A percentile compares a stretch with the other conserved stretches of the same genome.
phyloP scores from a whole-genome alignment of 495 filamentous ascomycete genomes.

The Aspergillus asperescens region DNA sequence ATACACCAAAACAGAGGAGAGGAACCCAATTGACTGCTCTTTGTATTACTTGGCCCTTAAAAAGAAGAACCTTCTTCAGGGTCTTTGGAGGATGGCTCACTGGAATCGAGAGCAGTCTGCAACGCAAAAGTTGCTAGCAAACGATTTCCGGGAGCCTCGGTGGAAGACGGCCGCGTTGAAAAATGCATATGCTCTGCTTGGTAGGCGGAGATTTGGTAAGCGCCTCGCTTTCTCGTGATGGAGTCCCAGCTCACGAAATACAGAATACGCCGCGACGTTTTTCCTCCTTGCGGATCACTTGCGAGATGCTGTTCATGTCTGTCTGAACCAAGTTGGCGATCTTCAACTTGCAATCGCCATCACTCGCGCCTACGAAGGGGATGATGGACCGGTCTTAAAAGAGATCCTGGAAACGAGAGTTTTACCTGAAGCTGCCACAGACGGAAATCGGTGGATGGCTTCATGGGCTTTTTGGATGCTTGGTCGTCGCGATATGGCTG shows the following conservation, averaged over 20 bases:
- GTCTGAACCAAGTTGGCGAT: conserved; percentile 78
- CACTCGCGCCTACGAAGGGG: conserved; percentile 82
- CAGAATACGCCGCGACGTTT: conserved; percentile 92
- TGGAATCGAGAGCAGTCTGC: conserved; percentile 82
- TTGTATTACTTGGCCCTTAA: conserved; percentile 84
- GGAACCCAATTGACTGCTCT: conserved; percentile 91
- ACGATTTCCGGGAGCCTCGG: conserved; percentile 78
- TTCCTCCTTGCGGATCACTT: conserved; percentile 87
- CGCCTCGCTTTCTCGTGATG: neutral
- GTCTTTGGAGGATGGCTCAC: conserved; percentile 90
- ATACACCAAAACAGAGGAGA: conserved; percentile 81
- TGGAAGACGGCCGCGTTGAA: conserved; percentile 92
- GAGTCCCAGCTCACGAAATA: conserved; percentile 8
- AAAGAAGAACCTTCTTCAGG: conserved; percentile 88
- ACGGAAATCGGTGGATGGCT: conserved; percentile 89
- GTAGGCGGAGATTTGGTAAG: conserved; percentile 80
- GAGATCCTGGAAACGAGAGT: conserved; percentile 75
- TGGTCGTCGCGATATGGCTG: conserved; percentile 73
- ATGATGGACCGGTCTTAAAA: conserved; percentile 67
- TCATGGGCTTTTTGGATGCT: conserved; percentile 98
- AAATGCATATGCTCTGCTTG: conserved; percentile 95
- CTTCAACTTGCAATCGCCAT: conserved; percentile 88
- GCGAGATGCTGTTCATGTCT: conserved; percentile 78
- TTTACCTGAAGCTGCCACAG: conserved; percentile 66
- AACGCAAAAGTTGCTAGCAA: conserved; percentile 70